Evolutionary conservation across 2,329 filamentous ascomycete species (phyloP).

Genomic region (Fusarium concolor): DNA sequence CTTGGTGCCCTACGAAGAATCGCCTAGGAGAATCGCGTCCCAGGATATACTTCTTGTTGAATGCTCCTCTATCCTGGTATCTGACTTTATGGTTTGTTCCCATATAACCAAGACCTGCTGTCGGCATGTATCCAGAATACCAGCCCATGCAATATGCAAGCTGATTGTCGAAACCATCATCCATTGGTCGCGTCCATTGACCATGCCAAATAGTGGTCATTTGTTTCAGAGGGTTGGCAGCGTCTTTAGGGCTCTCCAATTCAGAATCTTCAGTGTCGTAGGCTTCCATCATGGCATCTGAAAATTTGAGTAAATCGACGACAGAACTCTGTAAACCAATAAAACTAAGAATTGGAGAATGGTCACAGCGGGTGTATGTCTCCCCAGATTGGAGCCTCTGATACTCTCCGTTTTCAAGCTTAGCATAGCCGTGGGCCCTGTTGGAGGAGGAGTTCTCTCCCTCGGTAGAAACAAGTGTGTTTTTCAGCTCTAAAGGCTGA

Average conservation of each 20-base stretch:
- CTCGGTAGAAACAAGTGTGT: background rate
- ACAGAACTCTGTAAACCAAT: background rate
- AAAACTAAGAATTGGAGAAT: background rate
- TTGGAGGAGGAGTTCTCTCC: background rate
- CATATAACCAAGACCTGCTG: background rate
- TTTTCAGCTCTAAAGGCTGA: background rate
- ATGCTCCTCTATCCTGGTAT: background rate
- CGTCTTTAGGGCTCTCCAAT: too few relatives aligned
- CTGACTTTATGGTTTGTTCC: constrained; percentile 1
- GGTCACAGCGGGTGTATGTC: background rate
- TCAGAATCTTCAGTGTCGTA: background rate
- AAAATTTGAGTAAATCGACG: background rate
- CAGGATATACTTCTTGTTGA: background rate
- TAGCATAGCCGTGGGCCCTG: background rate
- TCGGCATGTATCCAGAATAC: background rate
- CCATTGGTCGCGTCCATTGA: background rate
- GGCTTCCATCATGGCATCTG: background rate
- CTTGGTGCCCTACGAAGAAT: background rate
- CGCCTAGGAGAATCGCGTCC: background rate
- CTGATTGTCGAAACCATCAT: background rate
- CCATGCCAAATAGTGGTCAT: background rate
- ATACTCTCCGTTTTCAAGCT: background rate
- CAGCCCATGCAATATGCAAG: background rate
- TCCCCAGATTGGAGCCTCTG: background rate
- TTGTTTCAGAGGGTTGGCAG: background rate